Base-by-base conservation (phyloP, 2,329 filamentous ascomycete species). In the Clarireedia hainanense region DNA sequence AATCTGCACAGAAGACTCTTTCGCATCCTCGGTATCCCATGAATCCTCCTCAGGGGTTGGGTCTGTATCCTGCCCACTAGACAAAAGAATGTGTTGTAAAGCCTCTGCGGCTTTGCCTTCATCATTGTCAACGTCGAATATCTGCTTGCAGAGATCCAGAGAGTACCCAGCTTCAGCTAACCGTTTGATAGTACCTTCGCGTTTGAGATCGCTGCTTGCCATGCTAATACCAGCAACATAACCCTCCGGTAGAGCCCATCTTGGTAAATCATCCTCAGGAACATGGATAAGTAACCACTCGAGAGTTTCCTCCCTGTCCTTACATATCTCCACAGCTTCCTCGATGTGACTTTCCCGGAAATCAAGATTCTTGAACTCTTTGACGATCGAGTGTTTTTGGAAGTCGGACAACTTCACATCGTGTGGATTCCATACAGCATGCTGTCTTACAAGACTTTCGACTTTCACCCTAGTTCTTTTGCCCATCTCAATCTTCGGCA, bases 221-320 rank as follows among this genome's bases (percentile, higher is more conserved):
- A 99, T 85, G 46, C 86, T 90, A 26, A 97, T 85, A 23, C 94
- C 94, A 27, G 91, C 92, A 10, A 88, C 85, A 69, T 99, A 99
- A 59, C 85, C 88, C 71, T 95, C 91, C 0, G 94, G 94, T 43
- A 99, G 75, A 64, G 89, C 89, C 91, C 92, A 97, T 6, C 81
- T 77, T 1, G 94, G 94, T n/a, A 97, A 75, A 66, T 97, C 94
- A 68, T 99, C 94, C 68, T 99, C 94, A 1, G 94, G 94, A 2
- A 99, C 91, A 71, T 99, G 92, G 51, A 97, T 91, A 49, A 99
- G 79, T 15, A 99, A 79, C 94, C 94, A 99, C 70, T 97, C 92
- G 2, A 99, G 78, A 15, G 90, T 86, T 72, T 99, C 94, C 69
- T 96, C 91, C 30, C 87, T 80, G 68, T 96, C 91, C 70, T 92